These are phyloP conservation scores for Ophiocordyceps polyrhachis-furcata DNA, from an alignment of 2,329 filamentous ascomycete species.

Conservation along the genomic window DNA sequence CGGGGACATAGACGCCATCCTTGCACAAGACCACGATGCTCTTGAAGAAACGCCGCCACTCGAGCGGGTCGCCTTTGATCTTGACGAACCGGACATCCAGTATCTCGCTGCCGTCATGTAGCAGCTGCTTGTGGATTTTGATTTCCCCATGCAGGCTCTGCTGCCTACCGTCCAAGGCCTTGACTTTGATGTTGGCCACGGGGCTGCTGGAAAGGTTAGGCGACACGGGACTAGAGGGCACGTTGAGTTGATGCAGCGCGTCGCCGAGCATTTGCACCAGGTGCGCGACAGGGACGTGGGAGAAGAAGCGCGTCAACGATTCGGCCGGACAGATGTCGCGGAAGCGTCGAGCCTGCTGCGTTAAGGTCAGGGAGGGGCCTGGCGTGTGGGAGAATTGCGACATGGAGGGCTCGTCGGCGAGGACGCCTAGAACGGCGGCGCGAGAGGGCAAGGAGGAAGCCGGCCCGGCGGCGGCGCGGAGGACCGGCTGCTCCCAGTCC, in stretches of 20 bases:
- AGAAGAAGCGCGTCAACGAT: constrained; percentile 83
- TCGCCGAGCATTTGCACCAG: constrained; percentile 66
- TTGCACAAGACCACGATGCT: constrained; percentile 77
- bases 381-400: constrained; percentile 69
- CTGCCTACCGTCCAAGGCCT: constrained; percentile 51
- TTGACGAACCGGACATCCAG: constrained; percentile 86
- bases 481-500: constrained; percentile 67
- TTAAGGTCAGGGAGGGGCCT: constrained; percentile 63
- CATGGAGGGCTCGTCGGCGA: constrained; percentile 75
- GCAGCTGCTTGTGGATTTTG: constrained; percentile 45
- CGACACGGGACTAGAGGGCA: constrained; percentile 42
- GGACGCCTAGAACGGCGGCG: constrained; percentile 33
- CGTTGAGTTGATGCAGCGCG: constrained; percentile 67
- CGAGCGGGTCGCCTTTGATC: constrained; percentile 83
- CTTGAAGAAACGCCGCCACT: constrained; percentile 96
- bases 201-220: constrained; percentile 33
- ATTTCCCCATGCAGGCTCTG: constrained; percentile 62
- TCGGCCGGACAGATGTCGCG: constrained; percentile 79
- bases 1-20: constrained; percentile 52
- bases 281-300: constrained; percentile 52
- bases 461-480: constrained; percentile 30
- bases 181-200: constrained; percentile 49
- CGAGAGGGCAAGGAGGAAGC: constrained; percentile 15
- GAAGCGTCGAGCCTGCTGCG: constrained; percentile 77
- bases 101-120: constrained; percentile 39